Percentiles rank a stretch among this genome's conserved stretches.
Conservation (phyloP, 768 basidiomycete species). For the Mycena albidolilacea region DNA sequence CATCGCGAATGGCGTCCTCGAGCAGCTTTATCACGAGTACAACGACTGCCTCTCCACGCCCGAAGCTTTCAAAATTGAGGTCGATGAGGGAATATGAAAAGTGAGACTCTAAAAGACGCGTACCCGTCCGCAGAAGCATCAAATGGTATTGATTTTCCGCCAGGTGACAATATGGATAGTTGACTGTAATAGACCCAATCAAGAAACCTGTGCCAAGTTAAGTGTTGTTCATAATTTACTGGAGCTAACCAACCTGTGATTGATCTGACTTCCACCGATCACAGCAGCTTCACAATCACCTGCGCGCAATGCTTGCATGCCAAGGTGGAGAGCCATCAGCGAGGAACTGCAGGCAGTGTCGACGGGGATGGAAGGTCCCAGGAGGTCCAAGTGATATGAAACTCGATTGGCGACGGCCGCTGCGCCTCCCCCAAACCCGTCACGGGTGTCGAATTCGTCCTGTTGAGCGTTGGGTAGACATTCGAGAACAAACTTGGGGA, state of each 20-base stretch:
- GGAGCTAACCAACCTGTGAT: constrained; percentile 51
- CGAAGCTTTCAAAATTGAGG: constrained; percentile 40
- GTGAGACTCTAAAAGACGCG: constrained; percentile 18
- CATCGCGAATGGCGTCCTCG: constrained; percentile 47
- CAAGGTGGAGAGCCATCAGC: constrained; percentile 63
- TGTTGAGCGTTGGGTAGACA: constrained; percentile 33
- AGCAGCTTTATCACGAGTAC: constrained; percentile 50
- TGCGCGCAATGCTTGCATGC: constrained; percentile 57
- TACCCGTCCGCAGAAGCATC: constrained; percentile 61
- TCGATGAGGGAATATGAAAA: background rate
- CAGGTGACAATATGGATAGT: constrained; percentile 54
- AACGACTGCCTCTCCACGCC: constrained; percentile 48
- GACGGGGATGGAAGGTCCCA: constrained; percentile 64
- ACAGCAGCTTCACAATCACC: constrained; percentile 66
- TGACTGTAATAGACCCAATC: constrained; percentile 57
- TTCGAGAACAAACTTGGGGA: background rate
- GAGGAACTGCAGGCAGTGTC: constrained; percentile 69
- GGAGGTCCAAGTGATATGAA: constrained; percentile 57
- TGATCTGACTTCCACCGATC: constrained; percentile 60
- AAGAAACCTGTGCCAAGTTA: constrained; percentile 44
- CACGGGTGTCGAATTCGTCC: constrained; percentile 51
- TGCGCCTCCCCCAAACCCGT: constrained; percentile 36
- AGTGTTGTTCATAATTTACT: background rate
- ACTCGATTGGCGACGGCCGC: constrained; percentile 57
- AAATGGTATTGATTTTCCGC: constrained; percentile 62